phyloP scores from a whole-genome alignment of 2,329 filamentous ascomycete species.

The Talaromyces sp. region DNA sequence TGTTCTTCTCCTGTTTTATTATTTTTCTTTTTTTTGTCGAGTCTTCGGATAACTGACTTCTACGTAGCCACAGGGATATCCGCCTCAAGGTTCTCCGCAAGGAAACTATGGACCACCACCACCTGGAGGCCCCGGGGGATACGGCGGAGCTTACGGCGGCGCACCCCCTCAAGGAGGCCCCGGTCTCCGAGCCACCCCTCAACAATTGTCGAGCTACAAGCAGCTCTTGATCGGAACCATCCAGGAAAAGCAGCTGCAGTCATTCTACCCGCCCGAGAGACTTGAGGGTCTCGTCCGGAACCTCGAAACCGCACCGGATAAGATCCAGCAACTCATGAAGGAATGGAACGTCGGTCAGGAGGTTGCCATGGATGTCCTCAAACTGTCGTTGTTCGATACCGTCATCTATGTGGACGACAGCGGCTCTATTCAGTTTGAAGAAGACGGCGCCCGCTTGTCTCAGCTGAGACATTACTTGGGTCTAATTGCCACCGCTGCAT shows the following conservation, averaged over 20 bases:
- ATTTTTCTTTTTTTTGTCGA: not conserved
- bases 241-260: slow-evolving; percentile 55
- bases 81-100: slow-evolving; percentile 22
- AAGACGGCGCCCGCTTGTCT: slow-evolving; percentile 60
- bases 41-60: slow-evolving; percentile 6
- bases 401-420: slow-evolving; percentile 63
- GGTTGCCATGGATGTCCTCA: slow-evolving; percentile 58
- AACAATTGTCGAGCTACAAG: slow-evolving; percentile 51
- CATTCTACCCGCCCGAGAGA: slow-evolving; percentile 53
- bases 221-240: slow-evolving; percentile 51
- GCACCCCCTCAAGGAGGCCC: slow-evolving; percentile 21
- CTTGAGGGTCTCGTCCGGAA: slow-evolving; percentile 26
- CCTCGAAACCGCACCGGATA: slow-evolving; percentile 29
- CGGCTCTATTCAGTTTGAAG: slow-evolving; percentile 64
- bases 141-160: slow-evolving; percentile 19
- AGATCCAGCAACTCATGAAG: slow-evolving; percentile 51
- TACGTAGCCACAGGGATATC: slow-evolving; percentile 12
- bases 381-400: slow-evolving; percentile 57
- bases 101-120: slow-evolving; percentile 18
- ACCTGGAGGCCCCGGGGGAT: slow-evolving; percentile 21
- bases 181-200: slow-evolving; percentile 35
- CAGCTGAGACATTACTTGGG: slow-evolving; percentile 60
- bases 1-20: slow-evolving; percentile 10
- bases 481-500: slow-evolving; percentile 58
- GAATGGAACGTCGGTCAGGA: slow-evolving; percentile 54